Conservation (phyloP, 345 rosid genomes). For the Cardamine occulta region DNA sequence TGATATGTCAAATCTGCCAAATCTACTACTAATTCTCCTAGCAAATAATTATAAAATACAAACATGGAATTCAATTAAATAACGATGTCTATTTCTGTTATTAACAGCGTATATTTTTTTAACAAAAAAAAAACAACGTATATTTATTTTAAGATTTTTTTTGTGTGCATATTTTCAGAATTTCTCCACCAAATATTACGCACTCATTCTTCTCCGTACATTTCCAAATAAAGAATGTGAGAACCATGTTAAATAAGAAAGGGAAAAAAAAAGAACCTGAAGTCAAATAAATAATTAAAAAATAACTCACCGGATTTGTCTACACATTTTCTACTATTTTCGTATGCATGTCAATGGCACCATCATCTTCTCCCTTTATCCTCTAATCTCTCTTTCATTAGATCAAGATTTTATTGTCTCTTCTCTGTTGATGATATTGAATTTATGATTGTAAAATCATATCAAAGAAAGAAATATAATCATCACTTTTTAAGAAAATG, state of each 20-base stretch:
- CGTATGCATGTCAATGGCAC: conserved; percentile 14
- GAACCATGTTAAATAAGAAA: conserved; percentile 20
- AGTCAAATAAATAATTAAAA: background rate
- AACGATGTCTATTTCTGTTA: background rate
- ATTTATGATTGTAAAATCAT: background rate
- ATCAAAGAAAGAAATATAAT: background rate
- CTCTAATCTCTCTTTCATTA: background rate
- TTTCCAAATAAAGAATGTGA: background rate
- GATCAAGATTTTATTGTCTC: background rate
- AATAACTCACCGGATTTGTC: conserved; percentile 16
- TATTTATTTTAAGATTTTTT: background rate
- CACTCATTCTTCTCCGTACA: background rate
- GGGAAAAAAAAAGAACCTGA: background rate
- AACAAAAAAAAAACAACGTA: background rate
- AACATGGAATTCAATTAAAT: background rate
- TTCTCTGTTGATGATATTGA: background rate
- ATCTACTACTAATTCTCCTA: no score
- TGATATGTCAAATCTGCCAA: background rate
- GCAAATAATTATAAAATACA: no score
- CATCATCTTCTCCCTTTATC: background rate
- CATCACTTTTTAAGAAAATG: conserved; percentile 35
- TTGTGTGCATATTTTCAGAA: background rate
- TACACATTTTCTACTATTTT: conserved; percentile 27
- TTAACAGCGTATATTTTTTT: background rate
- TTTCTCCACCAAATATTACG: background rate